These are phyloP conservation scores for Bjerkandera adusta DNA, from an alignment of 1,284 basidiomycete genomes.

Conservation along the genomic window DNA sequence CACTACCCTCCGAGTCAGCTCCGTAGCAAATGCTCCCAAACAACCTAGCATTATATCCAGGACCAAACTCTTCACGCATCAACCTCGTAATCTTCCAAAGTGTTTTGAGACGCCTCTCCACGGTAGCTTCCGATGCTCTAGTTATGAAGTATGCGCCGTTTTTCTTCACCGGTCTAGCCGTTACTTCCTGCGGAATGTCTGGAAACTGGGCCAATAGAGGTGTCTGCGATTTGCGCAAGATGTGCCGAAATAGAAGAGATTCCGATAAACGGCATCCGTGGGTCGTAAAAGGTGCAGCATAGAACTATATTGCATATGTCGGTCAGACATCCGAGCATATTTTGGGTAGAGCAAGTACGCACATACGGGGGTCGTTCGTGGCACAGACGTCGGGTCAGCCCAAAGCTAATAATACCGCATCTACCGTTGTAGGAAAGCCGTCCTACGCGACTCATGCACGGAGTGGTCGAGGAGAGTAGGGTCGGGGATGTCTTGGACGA, in stretches of 20 bases:
- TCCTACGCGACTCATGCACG: neutral
- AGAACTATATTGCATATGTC: no score
- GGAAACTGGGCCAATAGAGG: slow-evolving; percentile 8
- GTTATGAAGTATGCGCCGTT: no score
- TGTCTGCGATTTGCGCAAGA: neutral
- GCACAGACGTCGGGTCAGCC: no score
- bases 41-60: slow-evolving; percentile 14
- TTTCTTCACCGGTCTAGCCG: no score
- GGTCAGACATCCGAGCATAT: no score
- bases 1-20: slow-evolving; percentile 20
- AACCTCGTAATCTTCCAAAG: slow-evolving; percentile 9
- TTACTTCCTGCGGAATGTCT: neutral
- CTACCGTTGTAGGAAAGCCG: no score
- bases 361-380: no score
- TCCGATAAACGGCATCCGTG: no score
- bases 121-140: slow-evolving; percentile 1
- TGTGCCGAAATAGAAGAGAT: no score
- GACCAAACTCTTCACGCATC: slow-evolving; percentile 15
- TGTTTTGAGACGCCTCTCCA: slow-evolving; percentile 6
- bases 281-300: no score
- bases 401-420: no score
- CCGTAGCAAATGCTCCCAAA: slow-evolving; percentile 29
- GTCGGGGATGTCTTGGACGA: neutral
- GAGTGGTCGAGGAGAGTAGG: neutral
- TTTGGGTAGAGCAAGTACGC: no score